Conservation (phyloP, 768 basidiomycete species). For the Pleurotus tuber-regium region DNA sequence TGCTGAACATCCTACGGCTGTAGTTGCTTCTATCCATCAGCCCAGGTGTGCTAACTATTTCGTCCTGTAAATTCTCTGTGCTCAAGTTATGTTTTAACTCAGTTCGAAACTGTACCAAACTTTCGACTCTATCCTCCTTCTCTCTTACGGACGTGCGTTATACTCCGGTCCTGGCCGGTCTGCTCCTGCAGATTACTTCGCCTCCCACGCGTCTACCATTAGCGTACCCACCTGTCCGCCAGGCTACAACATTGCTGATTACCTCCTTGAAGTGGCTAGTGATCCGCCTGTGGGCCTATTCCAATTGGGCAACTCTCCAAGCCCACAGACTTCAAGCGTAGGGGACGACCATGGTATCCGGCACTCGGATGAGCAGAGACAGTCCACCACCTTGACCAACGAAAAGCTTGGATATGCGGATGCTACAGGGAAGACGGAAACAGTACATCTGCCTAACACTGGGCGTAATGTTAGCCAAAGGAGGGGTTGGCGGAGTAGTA, state of each 20-base stretch:
- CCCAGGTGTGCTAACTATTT: constrained; percentile 51
- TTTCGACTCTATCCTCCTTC: constrained; percentile 78
- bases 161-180: constrained; percentile 79
- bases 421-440: constrained; percentile 6
- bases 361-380: constrained; percentile 7
- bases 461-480: neutral
- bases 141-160: constrained; percentile 73
- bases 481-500: constrained; percentile 3
- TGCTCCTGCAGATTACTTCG: constrained; percentile 67
- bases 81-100: neutral
- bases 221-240: constrained; percentile 53
- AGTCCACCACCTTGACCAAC: constrained; percentile 12
- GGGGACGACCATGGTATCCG: neutral
- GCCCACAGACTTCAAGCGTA: neutral
- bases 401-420: constrained; percentile 6
- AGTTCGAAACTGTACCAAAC: constrained; percentile 83
- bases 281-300: constrained; percentile 53
- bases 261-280: constrained; percentile 85
- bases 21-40: constrained; percentile 87
- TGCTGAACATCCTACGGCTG: constrained; percentile 64
- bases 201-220: constrained; percentile 34
- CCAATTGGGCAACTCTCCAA: constrained; percentile 18
- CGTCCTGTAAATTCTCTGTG: neutral
- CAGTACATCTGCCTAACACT: neutral
- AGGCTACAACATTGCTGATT: constrained; percentile 92